Conservation (phyloP, 352 stramenopile genomes). For the Pythium dissimile region DNA sequence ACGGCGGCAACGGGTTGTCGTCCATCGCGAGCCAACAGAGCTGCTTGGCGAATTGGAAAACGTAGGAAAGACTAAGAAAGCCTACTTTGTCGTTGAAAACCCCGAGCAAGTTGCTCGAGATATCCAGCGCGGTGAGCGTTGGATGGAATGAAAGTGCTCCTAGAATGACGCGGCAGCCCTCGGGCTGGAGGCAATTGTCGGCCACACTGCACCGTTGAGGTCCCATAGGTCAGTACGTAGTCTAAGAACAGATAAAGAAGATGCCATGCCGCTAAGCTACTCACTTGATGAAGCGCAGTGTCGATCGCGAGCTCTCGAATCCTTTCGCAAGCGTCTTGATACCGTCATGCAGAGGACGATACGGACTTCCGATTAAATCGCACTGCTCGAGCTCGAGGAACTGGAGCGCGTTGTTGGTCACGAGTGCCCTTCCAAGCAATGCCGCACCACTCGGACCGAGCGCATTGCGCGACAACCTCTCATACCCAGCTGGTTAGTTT, state of each 20-base stretch:
- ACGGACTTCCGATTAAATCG: constrained; percentile 46
- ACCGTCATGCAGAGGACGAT: constrained; percentile 46
- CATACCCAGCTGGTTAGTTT: background rate
- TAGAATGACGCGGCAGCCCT: constrained; percentile 55
- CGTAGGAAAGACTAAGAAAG: constrained; percentile 47
- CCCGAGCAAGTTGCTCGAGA: constrained; percentile 51
- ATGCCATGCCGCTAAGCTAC: background rate
- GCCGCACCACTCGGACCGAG: constrained; percentile 38
- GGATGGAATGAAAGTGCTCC: constrained; percentile 46
- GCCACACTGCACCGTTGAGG: constrained; percentile 33
- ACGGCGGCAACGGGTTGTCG: constrained; percentile 30
- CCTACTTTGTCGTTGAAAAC: constrained; percentile 55
- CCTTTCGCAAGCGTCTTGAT: constrained; percentile 54
- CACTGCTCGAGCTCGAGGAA: constrained; percentile 53
- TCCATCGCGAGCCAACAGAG: constrained; percentile 45
- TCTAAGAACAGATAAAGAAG: no score
- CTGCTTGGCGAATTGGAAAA: constrained; percentile 43
- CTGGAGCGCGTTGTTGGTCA: constrained; percentile 64
- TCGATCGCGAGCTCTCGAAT: constrained; percentile 48
- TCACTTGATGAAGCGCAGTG: constrained; percentile 47
- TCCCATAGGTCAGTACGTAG: no score
- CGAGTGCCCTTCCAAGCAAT: constrained; percentile 42
- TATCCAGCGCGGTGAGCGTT: constrained; percentile 48
- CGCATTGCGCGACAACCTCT: constrained; percentile 26
- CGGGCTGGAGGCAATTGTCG: constrained; percentile 44